Evolutionary conservation across 2,329 filamentous ascomycete genomes (phyloP).

Genomic region (Sporothrix schenckii): DNA sequence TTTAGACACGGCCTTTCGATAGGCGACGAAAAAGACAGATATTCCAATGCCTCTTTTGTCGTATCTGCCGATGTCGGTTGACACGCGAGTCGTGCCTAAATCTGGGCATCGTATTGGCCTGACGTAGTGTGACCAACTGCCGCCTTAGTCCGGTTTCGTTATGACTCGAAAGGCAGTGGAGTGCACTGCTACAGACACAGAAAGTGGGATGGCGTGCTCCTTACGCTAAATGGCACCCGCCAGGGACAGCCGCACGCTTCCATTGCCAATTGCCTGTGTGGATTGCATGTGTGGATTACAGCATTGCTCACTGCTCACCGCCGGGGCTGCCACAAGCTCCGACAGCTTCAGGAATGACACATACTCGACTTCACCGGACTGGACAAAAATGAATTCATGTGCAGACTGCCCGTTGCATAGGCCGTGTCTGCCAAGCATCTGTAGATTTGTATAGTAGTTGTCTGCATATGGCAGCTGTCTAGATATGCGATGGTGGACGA

Average conservation of each 20-base stretch:
- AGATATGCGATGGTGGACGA: background rate
- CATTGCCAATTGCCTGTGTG: background rate
- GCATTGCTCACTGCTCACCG: background rate
- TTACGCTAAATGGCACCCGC: conserved; percentile 2
- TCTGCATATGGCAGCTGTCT: conserved; percentile 19
- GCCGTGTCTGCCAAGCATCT: conserved; percentile 1
- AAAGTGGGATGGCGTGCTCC: conserved; percentile 7
- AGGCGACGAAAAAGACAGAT: background rate
- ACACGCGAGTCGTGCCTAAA: conserved; percentile 18
- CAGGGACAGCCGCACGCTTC: background rate
- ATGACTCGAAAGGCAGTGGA: background rate
- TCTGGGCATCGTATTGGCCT: background rate
- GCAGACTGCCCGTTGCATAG: background rate
- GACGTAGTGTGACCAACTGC: background rate
- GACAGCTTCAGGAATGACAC: too few species aligned
- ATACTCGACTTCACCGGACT: background rate
- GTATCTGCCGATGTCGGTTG: background rate
- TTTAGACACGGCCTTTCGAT: background rate
- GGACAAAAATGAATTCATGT: background rate
- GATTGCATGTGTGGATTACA: background rate
- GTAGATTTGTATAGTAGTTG: background rate
- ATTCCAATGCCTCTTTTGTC: background rate
- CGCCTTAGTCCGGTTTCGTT: background rate
- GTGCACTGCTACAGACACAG: too few species aligned
- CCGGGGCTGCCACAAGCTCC: too few species aligned